Evolutionary conservation across 2,329 filamentous ascomycete species (phyloP), one percentile per base, ranked within the genome.

Genomic region (Alternaria dauci): DNA sequence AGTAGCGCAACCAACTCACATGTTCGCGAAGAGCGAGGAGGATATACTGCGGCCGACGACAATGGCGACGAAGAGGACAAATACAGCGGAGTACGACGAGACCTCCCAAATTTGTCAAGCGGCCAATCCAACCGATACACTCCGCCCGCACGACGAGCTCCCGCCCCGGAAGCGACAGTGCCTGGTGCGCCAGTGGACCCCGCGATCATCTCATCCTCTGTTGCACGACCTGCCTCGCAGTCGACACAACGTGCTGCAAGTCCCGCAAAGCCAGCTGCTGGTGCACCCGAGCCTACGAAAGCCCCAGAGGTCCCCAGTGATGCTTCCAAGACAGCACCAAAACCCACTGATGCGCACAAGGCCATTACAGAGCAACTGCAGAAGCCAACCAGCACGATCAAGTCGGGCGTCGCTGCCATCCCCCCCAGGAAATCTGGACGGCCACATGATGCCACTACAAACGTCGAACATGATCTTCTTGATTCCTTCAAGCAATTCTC

Each of bases 1-100:
- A 91, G 89, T 64, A 83, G 85, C 18, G 84, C 92, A 8, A 85
- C 87, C 36, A 97, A 95, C 55, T 82, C 90, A 5, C 95, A 99
- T 74, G 87, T 97, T 59, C 91, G 92, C 4, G 95, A 98, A 79
- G 95, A 99, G 82, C 89, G 94, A 73, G 86, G 93, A 53, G 83
- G 87, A n/a, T 86, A 85, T 12, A 82, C 85, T 9, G 85, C 87
- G 39, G 86, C 90, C 53, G 88, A 89, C 52, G 88, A 86, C 59
- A 89, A 88, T 28, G 79, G 86, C 43, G 92, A 97, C 66, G 95
- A 99, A 79, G 95, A 99, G 81, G 94, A 96, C 75, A 97, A 95
- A 88, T 98, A 98, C 81, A 97, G 94, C 74, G 94, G 94, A 75
- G 95, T 99, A 56, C 90, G 90, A 63, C 89, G 94, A 66, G 81